Percentiles rank a stretch among this genome's conserved stretches.
These are phyloP conservation scores for Omphalotus olearius DNA, from an alignment of 1,284 basidiomycete species.

Conservation along the genomic window DNA sequence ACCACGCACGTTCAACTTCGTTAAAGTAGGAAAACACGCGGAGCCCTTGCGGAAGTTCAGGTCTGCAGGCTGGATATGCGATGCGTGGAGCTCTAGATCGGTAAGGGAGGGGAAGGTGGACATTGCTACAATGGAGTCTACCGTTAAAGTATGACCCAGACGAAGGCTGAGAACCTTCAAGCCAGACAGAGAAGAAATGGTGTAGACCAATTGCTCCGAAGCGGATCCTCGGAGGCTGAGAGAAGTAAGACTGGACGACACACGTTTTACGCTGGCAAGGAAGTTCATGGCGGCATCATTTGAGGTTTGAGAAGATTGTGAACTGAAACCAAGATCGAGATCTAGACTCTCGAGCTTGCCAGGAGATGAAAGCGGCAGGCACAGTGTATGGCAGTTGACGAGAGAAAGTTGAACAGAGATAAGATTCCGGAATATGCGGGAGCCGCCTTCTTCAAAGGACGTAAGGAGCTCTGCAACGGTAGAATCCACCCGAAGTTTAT, in stretches of 20 bases:
- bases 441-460: conserved; percentile 2
- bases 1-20: conserved; percentile 40
- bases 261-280: conserved; percentile 25
- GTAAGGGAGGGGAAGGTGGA: conserved; percentile 37
- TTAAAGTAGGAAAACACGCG: conserved; percentile 36
- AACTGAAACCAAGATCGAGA: conserved; percentile 41
- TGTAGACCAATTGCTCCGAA: conserved; percentile 29
- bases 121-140: conserved; percentile 36
- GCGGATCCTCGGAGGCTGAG: conserved; percentile 46
- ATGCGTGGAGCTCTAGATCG: conserved; percentile 46
- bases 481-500: conserved; percentile 25
- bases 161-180: conserved; percentile 42
- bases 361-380: conserved; percentile 31
- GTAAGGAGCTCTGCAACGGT: conserved; percentile 21
- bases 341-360: conserved; percentile 32
- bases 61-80: conserved; percentile 32
- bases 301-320: conserved; percentile 6
- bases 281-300: conserved; percentile 22
- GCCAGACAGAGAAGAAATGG: conserved; percentile 32
- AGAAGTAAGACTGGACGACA: conserved; percentile 29
- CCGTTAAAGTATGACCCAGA: conserved; percentile 36
- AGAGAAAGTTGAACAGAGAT: conserved; percentile 34
- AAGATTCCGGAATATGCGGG: conserved; percentile 30
- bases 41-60: conserved; percentile 19
- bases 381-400: conserved; percentile 27